Evolutionary conservation across 2,329 filamentous ascomycete genomes (phyloP).

Genomic region (Periconia sp.): DNA sequence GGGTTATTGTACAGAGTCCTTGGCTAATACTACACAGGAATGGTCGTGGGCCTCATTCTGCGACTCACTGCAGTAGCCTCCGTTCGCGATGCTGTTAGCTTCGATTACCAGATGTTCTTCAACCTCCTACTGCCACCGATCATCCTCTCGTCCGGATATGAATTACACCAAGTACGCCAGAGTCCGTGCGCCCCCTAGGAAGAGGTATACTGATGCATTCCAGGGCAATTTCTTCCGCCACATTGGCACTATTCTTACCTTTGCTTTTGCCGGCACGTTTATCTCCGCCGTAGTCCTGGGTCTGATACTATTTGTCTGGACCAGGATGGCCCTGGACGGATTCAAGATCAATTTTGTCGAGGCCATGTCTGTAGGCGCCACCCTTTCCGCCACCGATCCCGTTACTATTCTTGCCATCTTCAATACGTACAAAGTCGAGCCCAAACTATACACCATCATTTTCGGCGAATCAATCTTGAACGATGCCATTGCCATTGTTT

Average conservation of each 20-base stretch:
- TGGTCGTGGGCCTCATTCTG: constrained; percentile 90
- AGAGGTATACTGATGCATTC: not conserved
- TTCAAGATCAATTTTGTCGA: constrained; percentile 89
- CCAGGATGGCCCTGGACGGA: constrained; percentile 80
- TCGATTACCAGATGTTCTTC: constrained; percentile 99
- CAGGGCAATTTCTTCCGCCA: constrained; percentile 97
- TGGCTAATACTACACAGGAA: constrained; percentile 61
- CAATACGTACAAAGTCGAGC: constrained; percentile 98
- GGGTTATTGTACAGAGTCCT: constrained; percentile 1
- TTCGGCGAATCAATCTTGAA: constrained; percentile 98
- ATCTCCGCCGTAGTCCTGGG: constrained; percentile 95
- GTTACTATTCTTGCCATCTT: constrained; percentile 98
- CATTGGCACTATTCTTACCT: constrained; percentile 94
- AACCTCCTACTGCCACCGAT: constrained; percentile 98
- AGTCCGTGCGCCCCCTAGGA: not conserved
- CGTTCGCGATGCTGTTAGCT: constrained; percentile 88
- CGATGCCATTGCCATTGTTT: constrained; percentile 96
- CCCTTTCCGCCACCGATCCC: constrained; percentile 92
- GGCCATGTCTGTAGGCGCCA: constrained; percentile 94
- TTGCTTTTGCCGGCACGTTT: constrained; percentile 96
- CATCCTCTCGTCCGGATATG: constrained; percentile 94
- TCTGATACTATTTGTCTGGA: constrained; percentile 85
- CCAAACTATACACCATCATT: constrained; percentile 97
- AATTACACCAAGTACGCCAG: constrained; percentile 74
- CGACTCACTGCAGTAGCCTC: constrained; percentile 78